Base-by-base conservation (phyloP, 257 asterid species). In the Verbena officinalis region DNA sequence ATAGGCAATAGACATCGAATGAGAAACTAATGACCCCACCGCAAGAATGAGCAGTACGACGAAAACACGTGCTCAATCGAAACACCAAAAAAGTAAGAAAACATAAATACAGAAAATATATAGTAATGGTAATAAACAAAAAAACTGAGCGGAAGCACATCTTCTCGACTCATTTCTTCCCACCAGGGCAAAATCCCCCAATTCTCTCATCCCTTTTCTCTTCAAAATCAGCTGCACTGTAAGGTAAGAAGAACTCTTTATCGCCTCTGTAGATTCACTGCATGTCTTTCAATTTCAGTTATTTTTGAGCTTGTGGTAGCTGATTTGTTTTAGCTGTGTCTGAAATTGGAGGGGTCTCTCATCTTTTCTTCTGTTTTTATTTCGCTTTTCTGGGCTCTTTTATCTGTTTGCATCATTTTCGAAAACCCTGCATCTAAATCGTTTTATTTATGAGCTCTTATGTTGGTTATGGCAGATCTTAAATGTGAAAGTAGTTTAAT, bases 381-480 rank as follows among this genome's bases (percentile, higher is more conserved):
- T 45, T n/a, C n/a, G n/a, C n/a, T n/a, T n/a, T 45, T 45, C 0
- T 45, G 1, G 52, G 52, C 9, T 1, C 1, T 45, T 45, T 11
- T 17, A n/a, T n/a, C n/a, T n/a, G n/a, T n/a, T n/a, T n/a, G n/a
- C n/a, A n/a, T n/a, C n/a, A n/a, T n/a, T n/a, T n/a, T n/a, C n/a
- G n/a, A n/a, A n/a, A n/a, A n/a, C n/a, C n/a, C n/a, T n/a, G n/a
- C n/a, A n/a, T n/a, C n/a, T n/a, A n/a, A n/a, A n/a, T n/a, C n/a
- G 4, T 42, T 2, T 4, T 4, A 4, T 44, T n/a, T 62, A 13
- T 13, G 59, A 62, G 59, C 59, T 62, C 59, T 62, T 9, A 36
- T 36, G 34, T 36, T 57, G 6, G 39, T 57, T 8, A 34, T 22
- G 24, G 44, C 55, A 51, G 65, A 62, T 70, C 75, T 62, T 9